These are phyloP conservation scores for Aspergillus ustus DNA, from an alignment of 2,329 filamentous ascomycete genomes.

Conservation along the genomic window DNA sequence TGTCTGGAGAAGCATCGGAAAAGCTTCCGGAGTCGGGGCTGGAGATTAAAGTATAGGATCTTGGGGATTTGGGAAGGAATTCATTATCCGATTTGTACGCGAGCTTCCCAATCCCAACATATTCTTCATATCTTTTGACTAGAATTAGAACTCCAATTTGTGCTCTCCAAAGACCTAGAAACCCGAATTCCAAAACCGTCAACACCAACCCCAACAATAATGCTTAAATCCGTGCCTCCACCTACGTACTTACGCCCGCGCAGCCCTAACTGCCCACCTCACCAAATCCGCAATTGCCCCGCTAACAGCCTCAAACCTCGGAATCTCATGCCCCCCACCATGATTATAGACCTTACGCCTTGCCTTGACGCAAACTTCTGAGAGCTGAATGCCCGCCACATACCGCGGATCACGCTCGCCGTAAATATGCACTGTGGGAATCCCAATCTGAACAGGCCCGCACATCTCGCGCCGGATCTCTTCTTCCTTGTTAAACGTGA, in stretches of 20 bases:
- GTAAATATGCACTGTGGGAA: conserved; percentile 51
- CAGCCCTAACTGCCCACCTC: conserved; percentile 33
- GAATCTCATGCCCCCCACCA: conserved; percentile 51
- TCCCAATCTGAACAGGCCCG: conserved; percentile 34
- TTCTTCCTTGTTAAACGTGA: conserved; percentile 25
- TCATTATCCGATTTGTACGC: neutral
- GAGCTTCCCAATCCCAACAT: neutral
- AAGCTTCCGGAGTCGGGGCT: neutral
- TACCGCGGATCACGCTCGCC: conserved; percentile 48
- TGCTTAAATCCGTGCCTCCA: neutral
- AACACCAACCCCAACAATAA: neutral
- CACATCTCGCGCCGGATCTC: conserved; percentile 35
- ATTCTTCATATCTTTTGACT: neutral
- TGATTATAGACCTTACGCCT: conserved; percentile 44
- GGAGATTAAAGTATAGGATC: neutral
- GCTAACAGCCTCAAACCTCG: conserved; percentile 37
- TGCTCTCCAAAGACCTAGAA: neutral
- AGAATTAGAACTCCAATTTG: neutral
- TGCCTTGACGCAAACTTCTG: conserved; percentile 37
- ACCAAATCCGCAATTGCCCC: conserved; percentile 37
- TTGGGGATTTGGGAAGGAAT: neutral
- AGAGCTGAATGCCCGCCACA: conserved; percentile 43
- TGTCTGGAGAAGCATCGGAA: neutral
- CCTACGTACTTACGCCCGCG: neutral
- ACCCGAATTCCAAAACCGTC: neutral